A percentile compares a stretch with the other conserved stretches of the same genome.
phyloP scores from a whole-genome alignment of 2,329 filamentous ascomycete species.

The Colletotrichum sublineola region DNA sequence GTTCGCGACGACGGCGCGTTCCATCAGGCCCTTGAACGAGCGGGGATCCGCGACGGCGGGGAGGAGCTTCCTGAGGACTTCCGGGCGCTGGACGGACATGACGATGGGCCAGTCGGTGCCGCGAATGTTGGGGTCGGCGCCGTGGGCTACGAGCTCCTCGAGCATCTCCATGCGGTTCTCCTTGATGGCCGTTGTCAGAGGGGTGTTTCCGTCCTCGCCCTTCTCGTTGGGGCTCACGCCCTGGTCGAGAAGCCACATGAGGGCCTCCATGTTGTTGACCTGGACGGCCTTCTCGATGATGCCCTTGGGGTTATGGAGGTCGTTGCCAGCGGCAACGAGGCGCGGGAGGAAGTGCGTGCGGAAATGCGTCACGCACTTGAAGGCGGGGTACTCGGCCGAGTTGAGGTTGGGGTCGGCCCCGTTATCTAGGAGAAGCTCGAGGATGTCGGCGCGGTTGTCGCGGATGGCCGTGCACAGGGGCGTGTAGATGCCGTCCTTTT shows the following conservation, averaged over 20 bases:
- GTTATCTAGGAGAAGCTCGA: conserved; percentile 68
- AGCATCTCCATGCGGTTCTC: conserved; percentile 71
- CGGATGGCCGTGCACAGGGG: conserved; percentile 77
- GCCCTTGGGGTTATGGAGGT: conserved; percentile 71
- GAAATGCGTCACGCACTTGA: conserved; percentile 77
- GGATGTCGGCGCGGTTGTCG: conserved; percentile 73
- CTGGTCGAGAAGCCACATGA: conserved; percentile 72
- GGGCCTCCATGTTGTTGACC: conserved; percentile 71
- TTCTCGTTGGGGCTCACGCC: conserved; percentile 72
- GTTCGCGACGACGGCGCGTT: conserved; percentile 76
- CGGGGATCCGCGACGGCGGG: conserved; percentile 69
- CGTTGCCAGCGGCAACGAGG: conserved; percentile 71
- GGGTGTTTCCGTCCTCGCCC: conserved; percentile 68
- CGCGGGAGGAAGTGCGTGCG: conserved; percentile 71
- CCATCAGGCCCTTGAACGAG: conserved; percentile 75
- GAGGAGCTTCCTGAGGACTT: conserved; percentile 71
- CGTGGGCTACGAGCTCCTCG: conserved; percentile 68
- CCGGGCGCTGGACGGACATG: conserved; percentile 74
- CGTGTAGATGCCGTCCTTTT: conserved; percentile 76
- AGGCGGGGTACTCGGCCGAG: conserved; percentile 74
- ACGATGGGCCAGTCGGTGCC: conserved; percentile 79
- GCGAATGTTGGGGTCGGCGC: conserved; percentile 72
- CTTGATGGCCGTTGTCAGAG: conserved; percentile 75
- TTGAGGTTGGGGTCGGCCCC: conserved; percentile 74
- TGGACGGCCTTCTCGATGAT: conserved; percentile 75